Percentiles rank a stretch among this genome's conserved stretches.
Evolutionary conservation across 1,139 yeast genomes (phyloP).

Genomic region (Nematodospora anomalae): DNA sequence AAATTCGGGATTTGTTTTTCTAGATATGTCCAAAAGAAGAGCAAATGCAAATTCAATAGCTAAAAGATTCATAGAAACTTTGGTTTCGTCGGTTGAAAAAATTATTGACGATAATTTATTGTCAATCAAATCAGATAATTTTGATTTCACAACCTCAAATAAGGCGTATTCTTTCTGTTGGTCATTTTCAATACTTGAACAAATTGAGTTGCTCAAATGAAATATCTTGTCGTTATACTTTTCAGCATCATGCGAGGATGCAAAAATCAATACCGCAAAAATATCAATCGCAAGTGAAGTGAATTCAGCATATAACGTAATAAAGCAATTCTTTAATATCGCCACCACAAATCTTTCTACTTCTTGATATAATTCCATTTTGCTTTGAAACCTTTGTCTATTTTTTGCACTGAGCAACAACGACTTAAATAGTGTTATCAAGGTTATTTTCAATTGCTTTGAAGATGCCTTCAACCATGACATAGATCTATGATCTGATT

Average conservation of each 20-base stretch:
- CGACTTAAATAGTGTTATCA: conserved; percentile 34
- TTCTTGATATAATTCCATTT: conserved; percentile 23
- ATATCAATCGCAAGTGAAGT: conserved; percentile 34
- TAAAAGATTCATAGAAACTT: conserved; percentile 26
- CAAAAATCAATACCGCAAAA: conserved; percentile 22
- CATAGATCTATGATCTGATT: conserved; percentile 37
- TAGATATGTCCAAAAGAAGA: conserved; percentile 21
- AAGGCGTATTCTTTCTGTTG: conserved; percentile 11
- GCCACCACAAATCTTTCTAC: conserved; percentile 25
- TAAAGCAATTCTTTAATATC: conserved; percentile 30
- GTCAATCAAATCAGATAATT: conserved; percentile 27
- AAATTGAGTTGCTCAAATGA: conserved; percentile 2
- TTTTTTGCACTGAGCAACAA: conserved; percentile 18
- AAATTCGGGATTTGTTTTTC: conserved; percentile 8
- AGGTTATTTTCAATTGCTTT: conserved; percentile 53
- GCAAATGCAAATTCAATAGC: conserved; percentile 34
- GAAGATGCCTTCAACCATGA: conserved; percentile 69
- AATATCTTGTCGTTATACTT: conserved; percentile 9
- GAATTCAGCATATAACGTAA: conserved; percentile 34
- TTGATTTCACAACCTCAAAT: conserved; percentile 19
- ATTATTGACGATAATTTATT: conserved; percentile 24
- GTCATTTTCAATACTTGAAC: conserved; percentile 1
- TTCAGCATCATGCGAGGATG: conserved; percentile 15
- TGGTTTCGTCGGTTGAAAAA: conserved; percentile 35
- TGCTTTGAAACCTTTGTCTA: conserved; percentile 23